Conservation (phyloP, 2,329 filamentous ascomycete genomes). For the Exophiala phaeomuriformis region DNA sequence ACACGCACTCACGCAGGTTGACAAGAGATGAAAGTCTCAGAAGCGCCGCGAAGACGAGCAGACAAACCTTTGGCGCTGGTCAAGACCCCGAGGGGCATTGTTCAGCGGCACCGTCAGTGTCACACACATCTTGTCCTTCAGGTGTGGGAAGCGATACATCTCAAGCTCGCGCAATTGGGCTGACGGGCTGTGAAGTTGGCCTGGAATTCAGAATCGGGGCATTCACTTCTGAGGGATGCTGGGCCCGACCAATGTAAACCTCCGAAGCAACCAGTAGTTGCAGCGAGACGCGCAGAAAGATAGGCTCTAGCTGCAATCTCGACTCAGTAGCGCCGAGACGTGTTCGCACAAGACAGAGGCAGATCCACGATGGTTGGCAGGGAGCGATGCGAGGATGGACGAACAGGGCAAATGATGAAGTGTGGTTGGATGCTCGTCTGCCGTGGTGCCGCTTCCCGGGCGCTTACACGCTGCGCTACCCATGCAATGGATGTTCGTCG, state of each 20-base stretch:
- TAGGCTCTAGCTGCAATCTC: not conserved
- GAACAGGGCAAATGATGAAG: not conserved
- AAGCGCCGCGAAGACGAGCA: not conserved
- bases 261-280: not conserved
- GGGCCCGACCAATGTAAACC: not conserved
- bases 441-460: slow-evolving; percentile 1
- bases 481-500: not conserved
- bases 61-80: not conserved
- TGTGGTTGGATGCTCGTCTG: not conserved
- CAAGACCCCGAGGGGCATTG: not conserved
- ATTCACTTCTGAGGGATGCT: not conserved
- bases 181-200: not conserved
- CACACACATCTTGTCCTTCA: not conserved
- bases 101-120: not conserved
- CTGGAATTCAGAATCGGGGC: not conserved
- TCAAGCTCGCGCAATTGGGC: not conserved
- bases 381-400: not conserved
- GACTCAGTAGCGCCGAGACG: not conserved
- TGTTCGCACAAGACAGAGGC: not conserved
- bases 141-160: not conserved
- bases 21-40: not conserved
- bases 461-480: slow-evolving; percentile 6
- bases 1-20: not conserved
- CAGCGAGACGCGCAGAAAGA: not conserved
- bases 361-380: not conserved